Evolutionary conservation across 139 green algal genomes (phyloP), one percentile per base, ranked within the genome.

Genomic region (Gonium pectorale): DNA sequence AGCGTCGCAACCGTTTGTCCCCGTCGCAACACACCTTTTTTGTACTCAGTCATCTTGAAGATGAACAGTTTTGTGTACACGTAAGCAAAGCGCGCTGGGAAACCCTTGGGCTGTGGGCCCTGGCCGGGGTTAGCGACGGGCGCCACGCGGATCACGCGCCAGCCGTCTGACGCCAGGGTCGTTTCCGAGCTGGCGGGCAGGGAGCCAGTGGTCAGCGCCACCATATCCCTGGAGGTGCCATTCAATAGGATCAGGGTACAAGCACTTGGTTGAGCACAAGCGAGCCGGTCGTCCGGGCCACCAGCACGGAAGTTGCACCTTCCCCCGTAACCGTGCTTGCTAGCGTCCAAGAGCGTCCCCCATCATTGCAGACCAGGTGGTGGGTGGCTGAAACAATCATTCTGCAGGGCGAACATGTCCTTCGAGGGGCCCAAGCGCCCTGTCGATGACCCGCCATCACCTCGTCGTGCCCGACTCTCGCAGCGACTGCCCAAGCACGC

Each of bases 21-120:
- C 15, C 63, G 63, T 43, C 63, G n/a, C 5, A 0, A 7, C 78
- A 67, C 46, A 84, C 78, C 52, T 40, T 90, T 90, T 15, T 95
- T 81, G 63, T 97, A 97, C 71, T 94, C 72, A 0, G 81, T 90
- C 67, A 97, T 81, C 43, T 93, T 92, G 69, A 95, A 97, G 26
- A 97, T 92, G 13, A 78, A 46, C 3, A 97, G 93, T 81, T 97
- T 97, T 31, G 94, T 96, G 89, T 97, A 97, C 2, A 97, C 94
- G 7, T 82, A 92, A 35, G 86, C 94, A 72, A 97, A 96, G 27
- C 86, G 82, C 35, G 51, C 0, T 2, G 93, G 93, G 43, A 89
- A 95, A 26, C 77, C 80, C 0, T 1, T n/a, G 22, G 70, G 31
- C 67, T 91, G 73, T 5, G 74, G 78, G 56, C 90, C 85, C 63